Conservation (phyloP, 2,329 filamentous ascomycete species). For the Bertia moriformis region DNA sequence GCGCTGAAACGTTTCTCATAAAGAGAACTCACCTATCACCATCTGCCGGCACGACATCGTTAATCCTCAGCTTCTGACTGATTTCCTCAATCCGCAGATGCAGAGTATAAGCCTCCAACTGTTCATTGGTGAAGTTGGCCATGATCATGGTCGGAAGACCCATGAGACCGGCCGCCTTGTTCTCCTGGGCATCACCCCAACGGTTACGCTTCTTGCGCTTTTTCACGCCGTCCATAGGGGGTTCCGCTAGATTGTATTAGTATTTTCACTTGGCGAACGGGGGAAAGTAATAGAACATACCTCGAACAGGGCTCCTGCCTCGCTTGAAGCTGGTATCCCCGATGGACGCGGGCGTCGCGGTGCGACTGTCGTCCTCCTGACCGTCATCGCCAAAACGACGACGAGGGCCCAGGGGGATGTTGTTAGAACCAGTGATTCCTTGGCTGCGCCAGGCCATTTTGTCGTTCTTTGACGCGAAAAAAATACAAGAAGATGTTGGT, state of each 20-base stretch:
- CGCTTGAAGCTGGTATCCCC: conserved; percentile 53
- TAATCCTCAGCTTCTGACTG: conserved; percentile 96
- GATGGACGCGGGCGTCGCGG: conserved; percentile 10
- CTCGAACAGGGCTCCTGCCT: conserved; percentile 77
- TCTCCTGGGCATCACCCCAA: conserved; percentile 94
- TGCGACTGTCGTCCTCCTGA: conserved; percentile 15
- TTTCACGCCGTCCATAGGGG: conserved; percentile 60
- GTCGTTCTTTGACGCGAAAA: conserved; percentile 40
- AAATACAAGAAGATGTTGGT: conserved; percentile 25
- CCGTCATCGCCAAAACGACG: conserved; percentile 60
- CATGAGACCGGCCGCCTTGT: conserved; percentile 97
- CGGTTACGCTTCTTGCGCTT: conserved; percentile 96
- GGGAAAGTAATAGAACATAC: conserved; percentile 23
- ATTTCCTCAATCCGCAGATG: conserved; percentile 98
- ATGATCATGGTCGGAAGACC: conserved; percentile 90
- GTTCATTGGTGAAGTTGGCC: conserved; percentile 95
- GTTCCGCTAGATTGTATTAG: conserved; percentile 21
- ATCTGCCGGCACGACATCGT: conserved; percentile 94
- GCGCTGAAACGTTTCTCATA: background rate
- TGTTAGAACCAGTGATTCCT: conserved; percentile 95
- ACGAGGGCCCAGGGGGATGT: conserved; percentile 81
- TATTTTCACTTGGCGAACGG: conserved; percentile 10
- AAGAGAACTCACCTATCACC: conserved; percentile 64
- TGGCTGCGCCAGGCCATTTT: conserved; percentile 55
- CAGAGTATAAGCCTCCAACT: conserved; percentile 90